Evolutionary conservation across 371 early-diverging fungal genomes (phyloP), one percentile per base, ranked within the genome.

Genomic region (Circinella minor): DNA sequence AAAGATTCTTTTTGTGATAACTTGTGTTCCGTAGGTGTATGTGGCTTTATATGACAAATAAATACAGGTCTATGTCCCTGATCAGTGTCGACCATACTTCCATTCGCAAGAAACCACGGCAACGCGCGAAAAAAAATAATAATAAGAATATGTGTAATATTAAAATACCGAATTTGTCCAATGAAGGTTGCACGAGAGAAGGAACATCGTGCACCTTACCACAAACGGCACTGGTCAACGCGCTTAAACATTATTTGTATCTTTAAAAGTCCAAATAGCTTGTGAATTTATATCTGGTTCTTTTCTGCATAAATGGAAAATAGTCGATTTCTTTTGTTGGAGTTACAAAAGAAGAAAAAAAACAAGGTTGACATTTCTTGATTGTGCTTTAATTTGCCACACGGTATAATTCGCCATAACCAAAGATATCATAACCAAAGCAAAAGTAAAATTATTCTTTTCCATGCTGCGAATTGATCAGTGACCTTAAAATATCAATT

Each of bases 301-400:
- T 48, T 59, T 70, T 70, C 27, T 70, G 70, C 70, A 70, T 65
- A 70, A 70, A 70, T 59, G 70, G 70, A 37, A 37, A 70, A 70
- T 57, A 27, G 57, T 34, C 36, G 34, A 2, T n/a, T 51, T n/a
- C 0, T 6, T 15, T 15, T n/a, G 51, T 27, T 27, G 0, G 27
- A 27, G 27, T 27, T 27, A 27, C 27, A 27, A 27, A 15, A 51
- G 51, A 43, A 54, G 6, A 18, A 18, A 18, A 54, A n/a, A 54
- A 54, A 15, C 54, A 54, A 54, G 54, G 54, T 54, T 54, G 54
- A 54, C 54, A 54, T 54, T 54, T 5, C 54, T 18, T 43, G 43
- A 43, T 7, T 7, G 15, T 51, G 4, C 8, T 51, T 51, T 13
- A 14, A 13, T 51, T 57, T 57, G 57, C 20, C 57, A 34, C 20